A percentile compares a stretch with the other conserved stretches of the same genome.
Conservation (phyloP, 2,329 filamentous ascomycete genomes). For the Cytospora mali region DNA sequence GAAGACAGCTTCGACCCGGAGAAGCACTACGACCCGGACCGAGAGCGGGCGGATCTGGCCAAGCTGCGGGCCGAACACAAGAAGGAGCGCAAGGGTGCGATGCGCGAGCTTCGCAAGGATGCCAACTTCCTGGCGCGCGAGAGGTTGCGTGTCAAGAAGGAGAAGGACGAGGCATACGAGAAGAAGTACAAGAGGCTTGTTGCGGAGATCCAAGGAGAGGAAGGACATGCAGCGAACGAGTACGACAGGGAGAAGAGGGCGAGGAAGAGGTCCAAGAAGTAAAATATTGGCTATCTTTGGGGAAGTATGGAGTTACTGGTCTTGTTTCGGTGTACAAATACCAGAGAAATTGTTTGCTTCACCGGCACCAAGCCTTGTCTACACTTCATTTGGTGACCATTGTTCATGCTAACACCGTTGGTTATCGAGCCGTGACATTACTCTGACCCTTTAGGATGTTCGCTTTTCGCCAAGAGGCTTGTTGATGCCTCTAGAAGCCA, state of each 20-base stretch:
- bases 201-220: conserved; percentile 93
- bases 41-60: conserved; percentile 80
- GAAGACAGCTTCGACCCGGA: conserved; percentile 93
- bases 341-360: conserved; percentile 7
- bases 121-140: conserved; percentile 91
- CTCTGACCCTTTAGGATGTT: background rate
- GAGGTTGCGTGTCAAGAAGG: conserved; percentile 89
- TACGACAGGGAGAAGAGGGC: conserved; percentile 85
- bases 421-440: background rate
- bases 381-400: background rate
- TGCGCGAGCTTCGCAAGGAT: conserved; percentile 94
- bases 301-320: background rate
- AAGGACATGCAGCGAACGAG: conserved; percentile 80
- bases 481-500: background rate
- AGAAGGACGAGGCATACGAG: conserved; percentile 90
- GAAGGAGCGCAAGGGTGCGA: conserved; percentile 90
- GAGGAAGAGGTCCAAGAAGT: conserved; percentile 64
- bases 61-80: conserved; percentile 91
- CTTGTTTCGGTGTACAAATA: conserved; percentile 10
- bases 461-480: background rate
- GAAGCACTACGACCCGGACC: conserved; percentile 96
- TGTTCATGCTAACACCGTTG: background rate
- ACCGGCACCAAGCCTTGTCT: background rate
- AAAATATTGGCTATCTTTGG: background rate
- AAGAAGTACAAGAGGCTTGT: conserved; percentile 92